Evolutionary conservation across 2,329 filamentous ascomycete species (phyloP).

Genomic region (Coleophoma cylindrospora): DNA sequence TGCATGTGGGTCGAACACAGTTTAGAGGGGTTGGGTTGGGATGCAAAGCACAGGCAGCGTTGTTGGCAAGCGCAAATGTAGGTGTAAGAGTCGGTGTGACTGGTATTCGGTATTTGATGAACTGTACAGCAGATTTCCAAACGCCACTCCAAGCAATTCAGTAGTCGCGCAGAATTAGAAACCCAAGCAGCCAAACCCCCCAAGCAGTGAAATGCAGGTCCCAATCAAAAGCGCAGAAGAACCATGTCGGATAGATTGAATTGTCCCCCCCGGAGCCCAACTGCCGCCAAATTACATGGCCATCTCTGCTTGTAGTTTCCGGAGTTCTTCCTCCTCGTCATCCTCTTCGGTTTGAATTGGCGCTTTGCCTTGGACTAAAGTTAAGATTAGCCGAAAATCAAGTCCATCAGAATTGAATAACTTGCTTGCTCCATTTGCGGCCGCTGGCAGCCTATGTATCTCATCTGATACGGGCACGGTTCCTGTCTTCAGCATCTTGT

Average conservation of each 20-base stretch:
- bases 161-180: constrained; percentile 9
- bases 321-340: constrained; percentile 92
- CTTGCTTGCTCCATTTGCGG: constrained; percentile 72
- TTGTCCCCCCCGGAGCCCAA: constrained; percentile 1
- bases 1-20: neutral
- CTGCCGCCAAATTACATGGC: constrained; percentile 61
- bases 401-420: constrained; percentile 18
- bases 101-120: constrained; percentile 13
- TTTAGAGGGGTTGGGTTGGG: too few relatives aligned
- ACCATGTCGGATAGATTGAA: constrained; percentile 11
- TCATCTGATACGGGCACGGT: constrained; percentile 76
- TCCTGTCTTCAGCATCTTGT: constrained; percentile 88
- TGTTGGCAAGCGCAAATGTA: neutral
- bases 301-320: constrained; percentile 94
- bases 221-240: constrained; percentile 12
- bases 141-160: constrained; percentile 15
- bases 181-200: constrained; percentile 14
- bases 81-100: constrained; percentile 7
- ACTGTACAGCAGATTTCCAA: constrained; percentile 22
- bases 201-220: constrained; percentile 17
- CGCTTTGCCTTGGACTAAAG: constrained; percentile 45
- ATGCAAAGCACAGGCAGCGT: neutral
- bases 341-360: constrained; percentile 62
- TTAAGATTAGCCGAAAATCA: constrained; percentile 8
- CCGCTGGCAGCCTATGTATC: constrained; percentile 71